Base-by-base conservation (phyloP, 2,329 filamentous ascomycete species). In the Paraconiothyrium brasiliense region DNA sequence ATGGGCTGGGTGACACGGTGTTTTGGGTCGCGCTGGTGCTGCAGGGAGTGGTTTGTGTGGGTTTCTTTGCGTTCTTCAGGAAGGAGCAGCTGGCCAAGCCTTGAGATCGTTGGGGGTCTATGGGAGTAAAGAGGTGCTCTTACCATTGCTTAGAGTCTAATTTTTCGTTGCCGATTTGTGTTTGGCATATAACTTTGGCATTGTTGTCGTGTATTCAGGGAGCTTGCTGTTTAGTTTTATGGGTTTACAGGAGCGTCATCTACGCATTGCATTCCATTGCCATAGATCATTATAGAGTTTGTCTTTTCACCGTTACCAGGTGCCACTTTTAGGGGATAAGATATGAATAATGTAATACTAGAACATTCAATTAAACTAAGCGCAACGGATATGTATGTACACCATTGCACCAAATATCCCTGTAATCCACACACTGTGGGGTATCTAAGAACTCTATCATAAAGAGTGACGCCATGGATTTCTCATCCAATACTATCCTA, bases 11-110 rank as follows among this genome's bases (percentile, higher is more conserved):
- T 13, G 82, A 83, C 30, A 58, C 20, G 1, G 22, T 63, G 3
- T 89, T 90, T 73, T 90, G 88, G 88, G 78, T 89, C 60, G 85
- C 84, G 54, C 71, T 90, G 39, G 61, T 82, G 8, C 80, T 86
- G 58, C 88, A 91, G 71, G 72, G 89, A 56, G 75, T 83, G 24
- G 84, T 90, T 63, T 89, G 84, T 64, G 79, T 86, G 74, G 84
- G 85, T 51, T 88, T 83, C 71, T 82, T 86, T 68, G 80, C 78
- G 64, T 87, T 84, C 75, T 87, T 87, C 77, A 76, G 85, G 60
- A 86, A 86, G 76, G 85, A 87, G 74, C 85, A 87, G 76, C 79
- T 87, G 64, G 80, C 79, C 51, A 87, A 87, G 77, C 85, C 85
- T 83, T 68, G 60, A 57, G 34, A 22, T 20, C 27, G 27, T 30